Percentiles rank a stretch among this genome's conserved stretches.
These are phyloP conservation scores for Barnettozyma pratensis DNA, from an alignment of 805 yeast genomes.

Conservation along the genomic window DNA sequence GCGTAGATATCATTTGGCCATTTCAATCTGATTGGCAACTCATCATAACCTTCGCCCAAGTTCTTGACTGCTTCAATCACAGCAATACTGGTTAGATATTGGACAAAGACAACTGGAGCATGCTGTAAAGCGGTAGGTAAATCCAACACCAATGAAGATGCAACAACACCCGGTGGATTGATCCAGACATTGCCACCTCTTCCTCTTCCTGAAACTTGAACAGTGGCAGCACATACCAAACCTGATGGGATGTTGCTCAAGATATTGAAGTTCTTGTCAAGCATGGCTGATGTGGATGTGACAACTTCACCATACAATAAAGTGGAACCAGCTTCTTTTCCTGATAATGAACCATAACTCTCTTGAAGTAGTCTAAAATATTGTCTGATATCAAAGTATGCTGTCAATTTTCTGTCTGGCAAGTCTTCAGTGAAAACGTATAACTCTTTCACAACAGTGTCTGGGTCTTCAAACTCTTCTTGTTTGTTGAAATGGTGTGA, in stretches of 20 bases:
- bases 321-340: slow-evolving; percentile 49
- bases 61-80: slow-evolving; percentile 68
- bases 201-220: slow-evolving; percentile 89
- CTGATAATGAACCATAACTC: slow-evolving; percentile 27
- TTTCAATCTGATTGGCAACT: slow-evolving; percentile 74
- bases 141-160: slow-evolving; percentile 66
- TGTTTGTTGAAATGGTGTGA: slow-evolving; percentile 23
- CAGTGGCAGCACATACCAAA: slow-evolving; percentile 58
- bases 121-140: slow-evolving; percentile 40
- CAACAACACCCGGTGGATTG: slow-evolving; percentile 88
- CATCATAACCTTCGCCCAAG: slow-evolving; percentile 59
- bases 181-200: slow-evolving; percentile 95
- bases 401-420: slow-evolving; percentile 55
- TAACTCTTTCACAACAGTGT: slow-evolving; percentile 51
- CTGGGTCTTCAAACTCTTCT: slow-evolving; percentile 46
- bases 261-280: slow-evolving; percentile 66
- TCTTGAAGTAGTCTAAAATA: slow-evolving; percentile 45
- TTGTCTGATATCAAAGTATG: slow-evolving; percentile 60
- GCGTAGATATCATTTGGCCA: slow-evolving; percentile 97
- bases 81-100: slow-evolving; percentile 80
- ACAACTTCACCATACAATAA: slow-evolving; percentile 82
- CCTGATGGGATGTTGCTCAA: slow-evolving; percentile 66
- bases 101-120: slow-evolving; percentile 74
- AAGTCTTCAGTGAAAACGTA: slow-evolving; percentile 37
- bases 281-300: slow-evolving; percentile 76